Conservation (phyloP, 2,329 filamentous ascomycete species). For the Alternaria ethzedia region DNA sequence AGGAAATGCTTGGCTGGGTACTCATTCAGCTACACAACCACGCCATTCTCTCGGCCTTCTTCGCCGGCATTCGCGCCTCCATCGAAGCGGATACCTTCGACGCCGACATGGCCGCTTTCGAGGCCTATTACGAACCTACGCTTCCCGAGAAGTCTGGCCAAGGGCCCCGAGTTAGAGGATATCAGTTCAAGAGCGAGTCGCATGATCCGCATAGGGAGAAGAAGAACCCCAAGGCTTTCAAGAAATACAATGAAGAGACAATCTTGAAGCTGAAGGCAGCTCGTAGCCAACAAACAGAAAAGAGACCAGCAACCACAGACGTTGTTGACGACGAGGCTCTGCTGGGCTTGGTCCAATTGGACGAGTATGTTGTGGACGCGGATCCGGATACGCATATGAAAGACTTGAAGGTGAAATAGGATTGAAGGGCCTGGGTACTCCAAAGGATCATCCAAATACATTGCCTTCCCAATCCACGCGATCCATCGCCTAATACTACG, state of each 20-base stretch:
- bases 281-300: constrained; percentile 39
- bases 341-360: constrained; percentile 35
- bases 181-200: constrained; percentile 41
- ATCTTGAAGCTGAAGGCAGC: constrained; percentile 34
- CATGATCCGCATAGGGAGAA: constrained; percentile 33
- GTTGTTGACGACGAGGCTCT: constrained; percentile 44
- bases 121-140: constrained; percentile 69
- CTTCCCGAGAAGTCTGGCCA: constrained; percentile 77
- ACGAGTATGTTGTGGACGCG: constrained; percentile 11
- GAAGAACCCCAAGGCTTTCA: constrained; percentile 44
- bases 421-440: neutral
- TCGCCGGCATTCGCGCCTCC: constrained; percentile 69
- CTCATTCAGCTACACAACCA: constrained; percentile 93
- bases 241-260: constrained; percentile 33
- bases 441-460: neutral
- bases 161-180: constrained; percentile 63
- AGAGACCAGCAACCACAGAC: constrained; percentile 33
- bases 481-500: neutral
- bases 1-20: constrained; percentile 97
- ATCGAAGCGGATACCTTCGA: constrained; percentile 65
- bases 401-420: constrained; percentile 31
- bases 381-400: constrained; percentile 21
- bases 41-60: constrained; percentile 74
- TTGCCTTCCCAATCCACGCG: neutral
- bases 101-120: constrained; percentile 65